These are phyloP conservation scores for Aspergillus arachidicola DNA, from an alignment of 2,329 filamentous ascomycete genomes.

Conservation along the genomic window DNA sequence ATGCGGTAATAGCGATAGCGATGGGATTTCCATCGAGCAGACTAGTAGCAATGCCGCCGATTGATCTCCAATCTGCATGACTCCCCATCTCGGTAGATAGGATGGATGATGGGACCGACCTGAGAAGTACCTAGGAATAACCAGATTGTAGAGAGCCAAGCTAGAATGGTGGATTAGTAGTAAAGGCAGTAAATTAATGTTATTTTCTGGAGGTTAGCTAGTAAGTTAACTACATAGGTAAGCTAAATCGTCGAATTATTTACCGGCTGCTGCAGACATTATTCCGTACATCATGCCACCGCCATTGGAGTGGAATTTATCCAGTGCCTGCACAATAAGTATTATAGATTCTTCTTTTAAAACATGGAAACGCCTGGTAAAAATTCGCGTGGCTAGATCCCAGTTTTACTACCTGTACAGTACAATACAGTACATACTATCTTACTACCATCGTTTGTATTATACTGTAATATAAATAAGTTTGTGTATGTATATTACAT, in stretches of 20 bases:
- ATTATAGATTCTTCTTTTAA: not conserved
- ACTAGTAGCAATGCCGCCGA: conserved; percentile 42
- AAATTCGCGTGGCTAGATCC: no score
- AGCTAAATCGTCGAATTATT: not conserved
- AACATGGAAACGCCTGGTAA: no score
- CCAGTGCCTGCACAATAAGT: not conserved
- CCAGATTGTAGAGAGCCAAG: not conserved
- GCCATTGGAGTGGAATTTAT: not conserved
- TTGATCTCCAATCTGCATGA: conserved; percentile 40
- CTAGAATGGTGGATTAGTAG: not conserved
- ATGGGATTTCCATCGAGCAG: conserved; percentile 47
- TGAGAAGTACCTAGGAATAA: not conserved
- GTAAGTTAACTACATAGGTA: not conserved
- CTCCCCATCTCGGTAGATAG: conserved; percentile 27
- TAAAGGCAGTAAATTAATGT: not conserved
- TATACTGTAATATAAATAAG: no score
- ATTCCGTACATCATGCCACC: not conserved
- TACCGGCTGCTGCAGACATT: not conserved
- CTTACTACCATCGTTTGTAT: no score
- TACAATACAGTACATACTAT: no score
- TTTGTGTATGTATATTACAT: not conserved
- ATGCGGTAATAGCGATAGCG: conserved; percentile 65
- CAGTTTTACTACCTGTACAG: not conserved
- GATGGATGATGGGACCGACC: not conserved
- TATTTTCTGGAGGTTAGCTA: not conserved